These are phyloP conservation scores for Gossypium raimondii DNA, from an alignment of 345 rosid species.

Conservation along the genomic window DNA sequence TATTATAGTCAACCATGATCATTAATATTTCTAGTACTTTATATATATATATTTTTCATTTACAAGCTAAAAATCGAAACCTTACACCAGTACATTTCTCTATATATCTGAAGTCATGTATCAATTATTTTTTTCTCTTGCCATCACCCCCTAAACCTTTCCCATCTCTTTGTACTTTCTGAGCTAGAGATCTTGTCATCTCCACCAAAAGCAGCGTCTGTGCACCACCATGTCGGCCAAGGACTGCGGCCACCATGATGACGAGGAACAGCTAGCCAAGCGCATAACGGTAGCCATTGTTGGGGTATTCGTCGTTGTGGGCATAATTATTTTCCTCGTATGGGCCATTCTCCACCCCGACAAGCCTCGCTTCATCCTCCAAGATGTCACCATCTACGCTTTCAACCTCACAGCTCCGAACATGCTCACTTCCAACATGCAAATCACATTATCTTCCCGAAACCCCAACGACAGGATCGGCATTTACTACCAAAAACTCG, in stretches of 20 bases:
- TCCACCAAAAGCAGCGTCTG: neutral
- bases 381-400: slow-evolving; percentile 55
- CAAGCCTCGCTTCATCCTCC: slow-evolving; percentile 61
- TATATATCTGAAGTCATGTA: neutral
- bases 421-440: slow-evolving; percentile 42
- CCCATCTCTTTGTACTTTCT: neutral
- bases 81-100: no score
- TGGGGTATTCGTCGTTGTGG: slow-evolving; percentile 17
- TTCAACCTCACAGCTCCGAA: slow-evolving; percentile 51
- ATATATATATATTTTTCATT: no score
- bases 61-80: no score
- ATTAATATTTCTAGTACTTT: no score
- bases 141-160: neutral
- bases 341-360: slow-evolving; percentile 58
- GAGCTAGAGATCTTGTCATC: neutral
- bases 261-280: neutral
- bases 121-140: neutral
- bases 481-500: slow-evolving; percentile 48
- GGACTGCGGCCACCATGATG: slow-evolving; percentile 32
- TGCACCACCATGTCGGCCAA: slow-evolving; percentile 29
- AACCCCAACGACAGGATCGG: slow-evolving; percentile 68
- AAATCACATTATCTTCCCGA: slow-evolving; percentile 54
- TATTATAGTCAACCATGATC: no score
- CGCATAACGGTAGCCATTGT: slow-evolving; percentile 21
- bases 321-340: slow-evolving; percentile 40